Evolutionary conservation across 2,329 filamentous ascomycete genomes (phyloP).

Genomic region (Alternaria hordeiaustralica): DNA sequence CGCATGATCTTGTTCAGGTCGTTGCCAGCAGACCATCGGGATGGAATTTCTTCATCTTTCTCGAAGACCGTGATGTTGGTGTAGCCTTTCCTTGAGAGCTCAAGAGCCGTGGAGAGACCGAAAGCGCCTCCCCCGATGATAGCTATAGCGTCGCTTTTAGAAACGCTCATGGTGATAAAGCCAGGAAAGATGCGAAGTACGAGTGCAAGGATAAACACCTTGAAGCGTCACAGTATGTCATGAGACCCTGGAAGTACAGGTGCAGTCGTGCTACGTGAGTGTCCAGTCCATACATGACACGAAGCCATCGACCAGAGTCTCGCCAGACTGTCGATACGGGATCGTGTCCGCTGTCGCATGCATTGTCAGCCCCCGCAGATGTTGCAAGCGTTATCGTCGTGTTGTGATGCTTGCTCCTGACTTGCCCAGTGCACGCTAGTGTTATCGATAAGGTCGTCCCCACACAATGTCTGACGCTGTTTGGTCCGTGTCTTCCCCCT

Average conservation of each 20-base stretch:
- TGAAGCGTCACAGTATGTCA: neutral
- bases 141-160: constrained; percentile 32
- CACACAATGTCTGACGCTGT: neutral
- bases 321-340: neutral
- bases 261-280: neutral
- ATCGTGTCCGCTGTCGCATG: neutral
- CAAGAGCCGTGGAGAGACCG: constrained; percentile 39
- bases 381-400: neutral
- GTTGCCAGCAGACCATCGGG: constrained; percentile 62
- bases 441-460: neutral
- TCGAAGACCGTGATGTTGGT: constrained; percentile 41
- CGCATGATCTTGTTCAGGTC: constrained; percentile 69
- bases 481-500: neutral
- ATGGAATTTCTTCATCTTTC: constrained; percentile 52
- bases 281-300: neutral
- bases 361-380: neutral
- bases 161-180: constrained; percentile 19
- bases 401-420: neutral
- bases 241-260: neutral
- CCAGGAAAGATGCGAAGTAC: neutral
- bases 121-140: constrained; percentile 42
- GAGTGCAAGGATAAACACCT: neutral
- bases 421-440: neutral
- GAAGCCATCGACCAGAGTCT: neutral
- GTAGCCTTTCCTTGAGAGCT: constrained; percentile 39